A percentile compares a stretch with the other conserved stretches of the same genome.
Evolutionary conservation across 805 yeast genomes (phyloP).

Genomic region (Myxozyma geophila): DNA sequence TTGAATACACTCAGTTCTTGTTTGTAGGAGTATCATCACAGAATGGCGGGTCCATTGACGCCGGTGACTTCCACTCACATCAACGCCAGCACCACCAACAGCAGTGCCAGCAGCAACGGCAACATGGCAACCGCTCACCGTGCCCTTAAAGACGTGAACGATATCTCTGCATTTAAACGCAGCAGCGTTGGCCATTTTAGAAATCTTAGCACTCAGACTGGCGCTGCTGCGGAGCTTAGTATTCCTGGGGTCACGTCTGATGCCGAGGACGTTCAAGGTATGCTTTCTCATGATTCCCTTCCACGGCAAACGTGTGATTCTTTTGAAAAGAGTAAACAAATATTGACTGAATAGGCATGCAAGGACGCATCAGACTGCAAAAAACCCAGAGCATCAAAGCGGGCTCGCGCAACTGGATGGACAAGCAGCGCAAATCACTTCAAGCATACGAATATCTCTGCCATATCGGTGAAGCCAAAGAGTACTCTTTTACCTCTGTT

Average conservation of each 20-base stretch:
- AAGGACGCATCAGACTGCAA: constrained; percentile 44
- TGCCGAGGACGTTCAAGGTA: constrained; percentile 43
- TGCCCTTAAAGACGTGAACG: constrained; percentile 19
- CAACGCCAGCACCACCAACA: constrained; percentile 17
- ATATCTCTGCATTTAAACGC: constrained; percentile 34
- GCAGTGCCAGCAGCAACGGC: background rate
- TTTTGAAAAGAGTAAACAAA: no score
- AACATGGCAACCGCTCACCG: background rate
- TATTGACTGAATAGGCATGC: constrained; percentile 37
- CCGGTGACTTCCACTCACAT: constrained; percentile 25
- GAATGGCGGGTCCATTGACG: constrained; percentile 31
- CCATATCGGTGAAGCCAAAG: constrained; percentile 77
- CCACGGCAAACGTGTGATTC: no score
- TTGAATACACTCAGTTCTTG: background rate
- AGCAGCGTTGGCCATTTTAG: constrained; percentile 40
- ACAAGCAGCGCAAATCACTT: constrained; percentile 49
- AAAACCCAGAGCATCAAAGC: constrained; percentile 37
- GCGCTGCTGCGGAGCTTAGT: constrained; percentile 25
- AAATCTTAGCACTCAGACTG: constrained; percentile 30
- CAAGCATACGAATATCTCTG: constrained; percentile 79
- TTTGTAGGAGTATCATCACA: background rate
- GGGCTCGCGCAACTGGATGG: constrained; percentile 45
- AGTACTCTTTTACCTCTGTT: constrained; percentile 38
- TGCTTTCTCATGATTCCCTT: background rate
- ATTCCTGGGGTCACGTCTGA: constrained; percentile 43